Base-by-base conservation (phyloP, 768 basidiomycete genomes). In the Suillus brevipes region DNA sequence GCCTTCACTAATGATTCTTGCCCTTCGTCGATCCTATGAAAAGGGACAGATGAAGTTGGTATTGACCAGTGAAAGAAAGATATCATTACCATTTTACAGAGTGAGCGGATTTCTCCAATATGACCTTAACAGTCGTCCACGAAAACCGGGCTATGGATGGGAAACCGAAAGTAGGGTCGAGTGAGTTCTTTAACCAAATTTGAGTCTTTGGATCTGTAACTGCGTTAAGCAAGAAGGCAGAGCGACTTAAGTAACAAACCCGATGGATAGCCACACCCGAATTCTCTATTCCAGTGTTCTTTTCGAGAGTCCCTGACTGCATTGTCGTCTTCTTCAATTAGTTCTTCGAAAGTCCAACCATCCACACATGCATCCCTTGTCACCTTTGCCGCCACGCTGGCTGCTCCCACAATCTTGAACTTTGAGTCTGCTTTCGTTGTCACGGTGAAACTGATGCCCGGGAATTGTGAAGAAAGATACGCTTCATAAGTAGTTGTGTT, bases 301-400 rank as follows among this genome's bases (percentile, higher is more conserved):
- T 67, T 28, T 18, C 9, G 25, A 40, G 57, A 3, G 45, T n/a
- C 14, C 2, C 62, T 43, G n/a, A 10, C 23, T 36, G 52, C 7
- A 45, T 57, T 18, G 36, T 40, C 34, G 20, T 31, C 16, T 55
- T 63, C 63, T 42, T 70, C 61, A 6, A 65, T 72, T 37, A 78
- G 80, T 71, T 94, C 92, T 75, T 92, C 87, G 68, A 89, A 96
- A 12, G 82, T 72, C 97, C 97, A 99, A 4, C 83, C 83, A 66
- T 96, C 90, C 23, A 98, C 82, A 76, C 94, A 95, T 8, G 90
- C 87, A 72, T 99, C 97, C 63, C 97, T 83, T 0, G 96, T 98
- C 34, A 97, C 95, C 78, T 99, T 99, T 2, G 97, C 97, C 3
- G 95, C 95, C n/a, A 99, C 94, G 74, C 93, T 95, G 2, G 97